These are phyloP conservation scores for Ganoderma multipileum DNA, from an alignment of 1,284 basidiomycete genomes.

Conservation along the genomic window DNA sequence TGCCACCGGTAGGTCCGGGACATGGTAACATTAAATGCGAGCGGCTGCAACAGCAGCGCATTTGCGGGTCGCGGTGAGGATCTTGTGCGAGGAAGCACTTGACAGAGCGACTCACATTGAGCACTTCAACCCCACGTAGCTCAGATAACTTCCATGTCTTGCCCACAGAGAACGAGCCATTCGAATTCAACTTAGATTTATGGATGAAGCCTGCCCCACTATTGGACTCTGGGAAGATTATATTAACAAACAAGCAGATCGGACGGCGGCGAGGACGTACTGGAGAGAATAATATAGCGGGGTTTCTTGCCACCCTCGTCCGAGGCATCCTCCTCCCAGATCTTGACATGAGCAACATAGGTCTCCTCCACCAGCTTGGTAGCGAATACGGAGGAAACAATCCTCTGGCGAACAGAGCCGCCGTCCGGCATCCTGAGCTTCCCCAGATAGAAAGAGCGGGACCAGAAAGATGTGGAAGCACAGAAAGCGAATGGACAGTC, in stretches of 20 bases:
- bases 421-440: conserved; percentile 59
- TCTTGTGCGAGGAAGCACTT: neutral
- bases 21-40: conserved; percentile 80
- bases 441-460: neutral
- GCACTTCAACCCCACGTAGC: conserved; percentile 80
- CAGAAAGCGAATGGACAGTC: neutral
- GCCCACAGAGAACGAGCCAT: conserved; percentile 95
- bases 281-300: conserved; percentile 85
- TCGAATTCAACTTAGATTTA: conserved; percentile 96
- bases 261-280: conserved; percentile 57
- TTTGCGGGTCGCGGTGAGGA: neutral
- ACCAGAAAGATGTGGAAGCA: neutral
- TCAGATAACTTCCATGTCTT: conserved; percentile 95
- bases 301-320: conserved; percentile 79
- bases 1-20: conserved; percentile 89
- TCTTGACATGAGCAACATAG: conserved; percentile 88
- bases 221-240: conserved; percentile 57
- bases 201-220: conserved; percentile 81
- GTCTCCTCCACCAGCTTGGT: conserved; percentile 77
- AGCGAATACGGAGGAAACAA: conserved; percentile 84
- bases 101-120: conserved; percentile 48
- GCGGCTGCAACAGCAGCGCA: conserved; percentile 31
- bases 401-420: conserved; percentile 63
- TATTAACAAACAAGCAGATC: conserved; percentile 20
- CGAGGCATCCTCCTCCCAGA: conserved; percentile 80